These are phyloP conservation scores for Limnanthes douglasii DNA, from an alignment of 345 rosid genomes.

Conservation along the genomic window DNA sequence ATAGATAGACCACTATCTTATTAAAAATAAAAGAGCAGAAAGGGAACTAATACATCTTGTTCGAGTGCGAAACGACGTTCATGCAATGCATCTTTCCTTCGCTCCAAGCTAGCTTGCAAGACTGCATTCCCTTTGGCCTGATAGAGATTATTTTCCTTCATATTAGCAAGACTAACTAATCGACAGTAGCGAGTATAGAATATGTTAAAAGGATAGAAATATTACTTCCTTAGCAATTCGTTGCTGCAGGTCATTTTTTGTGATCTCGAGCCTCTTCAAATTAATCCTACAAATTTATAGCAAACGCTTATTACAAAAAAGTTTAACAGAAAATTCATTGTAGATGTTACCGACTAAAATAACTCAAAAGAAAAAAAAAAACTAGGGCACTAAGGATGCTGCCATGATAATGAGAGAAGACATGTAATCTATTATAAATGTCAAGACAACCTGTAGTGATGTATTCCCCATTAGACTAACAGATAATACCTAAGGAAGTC, in stretches of 20 bases:
- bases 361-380: too few relatives aligned
- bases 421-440: too few relatives aligned
- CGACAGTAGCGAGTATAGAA: slow-evolving; percentile 1
- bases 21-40: too few relatives aligned
- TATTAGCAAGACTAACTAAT: slow-evolving; percentile 12
- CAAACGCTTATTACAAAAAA: too few relatives aligned
- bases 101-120: slow-evolving; percentile 94
- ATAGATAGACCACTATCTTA: too few relatives aligned
- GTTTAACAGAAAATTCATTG: too few relatives aligned
- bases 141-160: slow-evolving; percentile 2
- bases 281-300: slow-evolving; percentile 76
- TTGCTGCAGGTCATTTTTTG: slow-evolving; percentile 91
- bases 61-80: slow-evolving; percentile 98
- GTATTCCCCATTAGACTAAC: too few relatives aligned
- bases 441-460: too few relatives aligned
- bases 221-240: slow-evolving; percentile 91
- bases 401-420: too few relatives aligned
- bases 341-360: too few relatives aligned
- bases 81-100: slow-evolving; percentile 98
- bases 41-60: slow-evolving; percentile 66
- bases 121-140: slow-evolving; percentile 98
- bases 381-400: too few relatives aligned
- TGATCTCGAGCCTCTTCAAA: slow-evolving; percentile 87
- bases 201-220: slow-evolving; percentile 7
- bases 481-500: too few relatives aligned